Conservation (phyloP, 768 basidiomycete species). For the Mycena galericulata region DNA sequence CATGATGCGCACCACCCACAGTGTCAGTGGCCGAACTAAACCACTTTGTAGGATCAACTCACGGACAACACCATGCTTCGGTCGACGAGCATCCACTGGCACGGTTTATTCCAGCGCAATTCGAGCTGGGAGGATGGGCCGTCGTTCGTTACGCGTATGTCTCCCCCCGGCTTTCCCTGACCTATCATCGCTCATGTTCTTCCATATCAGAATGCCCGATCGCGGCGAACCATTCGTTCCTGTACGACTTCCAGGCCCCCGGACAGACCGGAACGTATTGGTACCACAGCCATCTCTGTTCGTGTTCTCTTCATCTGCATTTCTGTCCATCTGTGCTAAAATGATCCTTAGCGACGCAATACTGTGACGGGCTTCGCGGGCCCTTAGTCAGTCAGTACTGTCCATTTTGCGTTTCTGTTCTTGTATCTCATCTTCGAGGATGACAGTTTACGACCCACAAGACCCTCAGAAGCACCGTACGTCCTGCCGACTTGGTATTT, state of each 20-base stretch:
- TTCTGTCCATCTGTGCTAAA: constrained; percentile 43
- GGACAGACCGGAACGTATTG: constrained; percentile 59
- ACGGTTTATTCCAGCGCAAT: constrained; percentile 53
- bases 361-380: constrained; percentile 68
- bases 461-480: constrained; percentile 51
- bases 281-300: constrained; percentile 52
- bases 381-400: constrained; percentile 47
- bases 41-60: constrained; percentile 45
- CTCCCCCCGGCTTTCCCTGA: not conserved
- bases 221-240: constrained; percentile 10
- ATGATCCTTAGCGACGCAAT: constrained; percentile 56
- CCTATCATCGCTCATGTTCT: not conserved
- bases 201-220: constrained; percentile 25
- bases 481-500: not conserved
- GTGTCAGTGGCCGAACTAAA: constrained; percentile 3
- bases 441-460: constrained; percentile 51
- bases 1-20: too few species aligned
- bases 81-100: constrained; percentile 63
- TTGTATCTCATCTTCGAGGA: not conserved
- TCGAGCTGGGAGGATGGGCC: constrained; percentile 57
- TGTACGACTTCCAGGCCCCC: constrained; percentile 50
- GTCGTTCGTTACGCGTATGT: constrained; percentile 41
- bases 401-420: not conserved
- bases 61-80: constrained; percentile 62
- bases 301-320: not conserved